Conservation (phyloP, 2,329 filamentous ascomycete species). For the Neurospora crassa region DNA sequence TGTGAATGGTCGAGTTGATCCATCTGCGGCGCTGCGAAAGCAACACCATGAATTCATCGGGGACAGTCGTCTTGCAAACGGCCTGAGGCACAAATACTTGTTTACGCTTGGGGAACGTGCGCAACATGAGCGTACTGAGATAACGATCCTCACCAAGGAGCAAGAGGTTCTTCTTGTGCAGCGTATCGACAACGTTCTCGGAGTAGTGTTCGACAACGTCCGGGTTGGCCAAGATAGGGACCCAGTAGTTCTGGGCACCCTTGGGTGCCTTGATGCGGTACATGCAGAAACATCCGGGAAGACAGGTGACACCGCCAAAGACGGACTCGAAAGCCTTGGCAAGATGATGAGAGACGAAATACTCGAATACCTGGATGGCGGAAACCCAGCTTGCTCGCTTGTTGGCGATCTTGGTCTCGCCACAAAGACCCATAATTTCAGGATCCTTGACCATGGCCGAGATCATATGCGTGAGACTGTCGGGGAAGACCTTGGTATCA, state of each 20-base stretch:
- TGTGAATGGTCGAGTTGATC: constrained; percentile 99
- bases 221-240: constrained; percentile 94
- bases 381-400: constrained; percentile 92
- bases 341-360: constrained; percentile 97
- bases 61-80: constrained; percentile 96
- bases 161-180: constrained; percentile 95
- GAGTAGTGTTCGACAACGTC: constrained; percentile 99
- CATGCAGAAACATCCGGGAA: constrained; percentile 99
- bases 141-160: constrained; percentile 91
- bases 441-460: constrained; percentile 99
- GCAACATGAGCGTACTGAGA: constrained; percentile 92
- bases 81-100: constrained; percentile 98
- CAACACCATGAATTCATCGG: constrained; percentile 83
- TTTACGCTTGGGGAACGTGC: constrained; percentile 97
- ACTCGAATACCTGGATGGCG: constrained; percentile 98
- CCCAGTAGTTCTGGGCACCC: constrained; percentile 98
- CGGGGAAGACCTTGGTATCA: constrained; percentile 97
- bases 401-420: constrained; percentile 99
- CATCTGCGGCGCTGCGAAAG: constrained; percentile 91
- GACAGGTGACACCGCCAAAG: constrained; percentile 96
- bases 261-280: constrained; percentile 99
- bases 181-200: constrained; percentile 94
- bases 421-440: constrained; percentile 97
- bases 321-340: constrained; percentile 97
- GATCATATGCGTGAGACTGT: constrained; percentile 97